A percentile compares a stretch with the other conserved stretches of the same genome.
Evolutionary conservation across 345 rosid genomes (phyloP).

Genomic region (Salix koriyanagi): DNA sequence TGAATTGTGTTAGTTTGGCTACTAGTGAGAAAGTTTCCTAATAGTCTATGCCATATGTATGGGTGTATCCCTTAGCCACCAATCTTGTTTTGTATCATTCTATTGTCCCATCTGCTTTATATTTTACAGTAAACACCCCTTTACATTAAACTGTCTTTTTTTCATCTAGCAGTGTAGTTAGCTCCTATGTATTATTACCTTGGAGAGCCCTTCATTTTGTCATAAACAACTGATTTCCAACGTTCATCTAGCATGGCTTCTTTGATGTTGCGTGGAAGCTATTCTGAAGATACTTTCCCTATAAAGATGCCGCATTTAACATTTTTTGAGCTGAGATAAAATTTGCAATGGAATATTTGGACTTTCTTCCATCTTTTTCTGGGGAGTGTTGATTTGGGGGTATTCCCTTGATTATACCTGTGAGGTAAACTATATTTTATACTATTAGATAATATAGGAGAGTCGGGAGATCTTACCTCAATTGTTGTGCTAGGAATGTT

Average conservation of each 20-base stretch:
- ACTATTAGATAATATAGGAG: neutral
- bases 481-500: accelerated
- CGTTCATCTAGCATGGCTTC: neutral
- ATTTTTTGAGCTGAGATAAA: neutral
- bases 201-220: no score
- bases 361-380: neutral
- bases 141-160: no score
- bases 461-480: neutral
- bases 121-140: neutral
- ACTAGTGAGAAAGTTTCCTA: neutral
- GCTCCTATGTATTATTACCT: no score
- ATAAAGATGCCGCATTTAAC: neutral
- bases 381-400: neutral
- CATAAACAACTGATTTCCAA: no score
- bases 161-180: no score
- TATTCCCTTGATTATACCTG: neutral
- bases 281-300: neutral
- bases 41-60: no score
- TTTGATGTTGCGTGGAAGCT: neutral
- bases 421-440: neutral
- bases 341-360: no score
- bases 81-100: neutral
- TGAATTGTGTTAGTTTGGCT: neutral
- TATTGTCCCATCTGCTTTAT: no score
- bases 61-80: no score